A percentile compares a stretch with the other conserved stretches of the same genome.
These are phyloP conservation scores for Syzygium oleosum DNA, from an alignment of 345 rosid genomes.

Conservation along the genomic window DNA sequence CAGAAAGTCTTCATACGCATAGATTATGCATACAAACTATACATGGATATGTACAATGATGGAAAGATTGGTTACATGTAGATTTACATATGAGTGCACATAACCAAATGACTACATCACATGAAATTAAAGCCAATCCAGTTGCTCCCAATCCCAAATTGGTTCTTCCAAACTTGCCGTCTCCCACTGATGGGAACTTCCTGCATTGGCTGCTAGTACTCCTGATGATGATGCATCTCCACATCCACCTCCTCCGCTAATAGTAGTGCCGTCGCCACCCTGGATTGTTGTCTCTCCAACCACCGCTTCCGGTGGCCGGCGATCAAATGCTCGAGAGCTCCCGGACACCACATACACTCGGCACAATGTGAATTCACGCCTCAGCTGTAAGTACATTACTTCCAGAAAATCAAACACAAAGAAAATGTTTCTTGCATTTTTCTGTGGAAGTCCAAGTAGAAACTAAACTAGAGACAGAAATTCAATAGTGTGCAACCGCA, in stretches of 20 bases:
- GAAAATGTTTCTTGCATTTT: background rate
- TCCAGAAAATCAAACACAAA: background rate
- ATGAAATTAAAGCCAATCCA: conserved; percentile 17
- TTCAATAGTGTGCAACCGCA: background rate
- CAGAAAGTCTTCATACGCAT: background rate
- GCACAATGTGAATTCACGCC: conserved; percentile 74
- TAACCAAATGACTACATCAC: background rate
- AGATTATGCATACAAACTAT: background rate
- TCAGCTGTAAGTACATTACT: conserved; percentile 29
- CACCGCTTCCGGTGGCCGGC: conserved; percentile 50
- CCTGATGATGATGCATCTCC: conserved; percentile 1
- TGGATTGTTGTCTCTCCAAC: conserved; percentile 7
- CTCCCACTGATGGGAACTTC: conserved; percentile 14
- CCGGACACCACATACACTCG: conserved; percentile 73
- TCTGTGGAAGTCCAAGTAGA: background rate
- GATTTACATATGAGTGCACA: background rate
- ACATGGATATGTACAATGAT: background rate
- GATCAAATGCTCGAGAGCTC: conserved; percentile 64
- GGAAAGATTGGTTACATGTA: background rate
- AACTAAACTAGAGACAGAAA: background rate
- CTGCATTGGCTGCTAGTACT: conserved; percentile 1
- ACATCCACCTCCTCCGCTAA: conserved; percentile 26
- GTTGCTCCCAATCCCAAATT: conserved; percentile 52
- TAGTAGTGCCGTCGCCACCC: background rate
- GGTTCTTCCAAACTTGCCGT: conserved; percentile 12